Evolutionary conservation across 2,329 filamentous ascomycete species (phyloP).

Genomic region (Aspergillus fumigatus): DNA sequence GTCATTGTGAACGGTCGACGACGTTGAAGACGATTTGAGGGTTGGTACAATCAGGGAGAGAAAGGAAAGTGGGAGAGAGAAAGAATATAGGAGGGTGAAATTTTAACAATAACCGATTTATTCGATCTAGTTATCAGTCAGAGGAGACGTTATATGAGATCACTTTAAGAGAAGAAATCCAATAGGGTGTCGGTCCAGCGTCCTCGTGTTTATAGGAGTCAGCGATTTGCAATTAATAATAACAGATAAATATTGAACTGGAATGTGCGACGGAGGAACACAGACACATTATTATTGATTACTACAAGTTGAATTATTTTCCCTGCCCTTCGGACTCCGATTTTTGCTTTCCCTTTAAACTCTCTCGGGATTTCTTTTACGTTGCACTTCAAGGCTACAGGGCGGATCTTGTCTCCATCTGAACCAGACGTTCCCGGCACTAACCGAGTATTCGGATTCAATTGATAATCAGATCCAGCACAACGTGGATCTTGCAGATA

Average conservation of each 20-base stretch:
- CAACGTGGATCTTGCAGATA: background rate
- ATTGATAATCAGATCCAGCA: background rate
- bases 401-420: background rate
- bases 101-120: background rate
- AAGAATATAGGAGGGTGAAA: slow-evolving; percentile 5
- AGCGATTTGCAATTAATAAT: background rate
- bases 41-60: background rate
- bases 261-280: background rate
- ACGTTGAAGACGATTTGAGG: background rate
- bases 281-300: background rate
- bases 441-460: slow-evolving; percentile 2
- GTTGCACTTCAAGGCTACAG: background rate
- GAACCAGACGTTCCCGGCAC: slow-evolving; percentile 1
- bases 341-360: background rate
- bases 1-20: slow-evolving; percentile 15
- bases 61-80: background rate
- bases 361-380: background rate
- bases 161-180: background rate
- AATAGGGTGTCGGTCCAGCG: background rate
- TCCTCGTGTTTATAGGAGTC: background rate
- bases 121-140: background rate
- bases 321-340: background rate
- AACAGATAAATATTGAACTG: background rate
- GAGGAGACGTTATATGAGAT: background rate
- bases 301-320: background rate